phyloP scores from a whole-genome alignment of 1,139 yeast species.

The Blastobotrys malaysiensis region DNA sequence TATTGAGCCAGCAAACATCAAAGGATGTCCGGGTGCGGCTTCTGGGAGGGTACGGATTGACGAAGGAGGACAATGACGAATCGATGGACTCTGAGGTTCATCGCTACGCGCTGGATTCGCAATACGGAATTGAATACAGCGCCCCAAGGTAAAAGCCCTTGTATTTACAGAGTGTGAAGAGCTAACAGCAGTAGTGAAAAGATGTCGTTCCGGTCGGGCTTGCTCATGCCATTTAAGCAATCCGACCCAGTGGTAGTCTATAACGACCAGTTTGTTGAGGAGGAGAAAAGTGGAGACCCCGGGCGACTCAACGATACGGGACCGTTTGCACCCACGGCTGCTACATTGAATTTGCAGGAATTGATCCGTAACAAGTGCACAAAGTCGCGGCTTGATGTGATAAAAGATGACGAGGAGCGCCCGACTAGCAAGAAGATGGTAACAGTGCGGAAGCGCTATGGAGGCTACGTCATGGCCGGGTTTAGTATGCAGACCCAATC shows the following conservation, averaged over 20 bases:
- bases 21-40: constrained; percentile 43
- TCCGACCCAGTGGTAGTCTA: constrained; percentile 14
- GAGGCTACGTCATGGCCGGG: constrained; percentile 54
- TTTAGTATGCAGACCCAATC: constrained; percentile 37
- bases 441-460: constrained; percentile 43
- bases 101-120: constrained; percentile 46
- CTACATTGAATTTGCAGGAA: neutral
- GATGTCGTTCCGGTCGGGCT: constrained; percentile 22
- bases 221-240: constrained; percentile 26
- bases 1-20: constrained; percentile 4
- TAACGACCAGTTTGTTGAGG: neutral
- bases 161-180: no score
- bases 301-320: neutral
- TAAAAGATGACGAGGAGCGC: constrained; percentile 1
- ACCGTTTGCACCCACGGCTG: neutral
- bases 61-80: constrained; percentile 23
- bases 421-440: neutral
- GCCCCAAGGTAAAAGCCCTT: constrained; percentile 21
- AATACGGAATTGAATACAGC: constrained; percentile 49
- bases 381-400: neutral
- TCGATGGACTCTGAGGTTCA: constrained; percentile 45
- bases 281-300: neutral
- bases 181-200: constrained; percentile 11
- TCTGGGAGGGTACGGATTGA: constrained; percentile 45
- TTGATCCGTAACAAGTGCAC: neutral